These are phyloP conservation scores for Kwoniella sp. DNA, from an alignment of 768 basidiomycete genomes.

Conservation along the genomic window DNA sequence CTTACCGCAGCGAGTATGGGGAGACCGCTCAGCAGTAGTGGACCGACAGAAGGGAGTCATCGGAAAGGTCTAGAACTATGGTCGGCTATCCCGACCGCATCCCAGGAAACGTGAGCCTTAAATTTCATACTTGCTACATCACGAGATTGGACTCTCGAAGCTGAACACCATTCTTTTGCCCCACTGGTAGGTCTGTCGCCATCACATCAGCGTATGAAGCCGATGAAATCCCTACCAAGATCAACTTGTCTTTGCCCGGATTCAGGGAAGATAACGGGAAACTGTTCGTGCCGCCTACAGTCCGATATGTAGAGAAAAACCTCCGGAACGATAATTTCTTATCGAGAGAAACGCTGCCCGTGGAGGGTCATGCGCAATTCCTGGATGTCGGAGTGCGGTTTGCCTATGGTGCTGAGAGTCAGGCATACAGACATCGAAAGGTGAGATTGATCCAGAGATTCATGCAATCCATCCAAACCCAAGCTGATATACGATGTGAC, in stretches of 20 bases:
- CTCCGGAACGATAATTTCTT: conserved; percentile 42
- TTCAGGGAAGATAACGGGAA: conserved; percentile 52
- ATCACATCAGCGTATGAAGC: conserved; percentile 32
- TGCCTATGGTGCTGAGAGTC: conserved; percentile 48
- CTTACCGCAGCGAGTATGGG: conserved; percentile 39
- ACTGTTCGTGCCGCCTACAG: conserved; percentile 53
- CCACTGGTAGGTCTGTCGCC: conserved; percentile 23
- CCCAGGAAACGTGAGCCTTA: conserved; percentile 27
- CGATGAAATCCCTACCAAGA: conserved; percentile 34
- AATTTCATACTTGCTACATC: background rate
- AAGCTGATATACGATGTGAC: background rate
- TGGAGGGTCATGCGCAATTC: conserved; percentile 47
- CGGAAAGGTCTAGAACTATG: conserved; percentile 35
- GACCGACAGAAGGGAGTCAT: conserved; percentile 10
- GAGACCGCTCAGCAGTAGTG: conserved; percentile 7
- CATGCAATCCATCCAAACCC: conserved; percentile 52
- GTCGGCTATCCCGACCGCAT: conserved; percentile 36
- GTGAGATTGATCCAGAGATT: conserved; percentile 49
- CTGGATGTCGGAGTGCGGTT: conserved; percentile 42
- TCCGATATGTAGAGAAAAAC: conserved; percentile 46
- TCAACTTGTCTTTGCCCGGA: conserved; percentile 51
- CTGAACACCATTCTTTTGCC: background rate
- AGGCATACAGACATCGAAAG: conserved; percentile 37
- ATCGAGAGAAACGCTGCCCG: conserved; percentile 43
- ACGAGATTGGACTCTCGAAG: too few relatives aligned